phyloP scores from a whole-genome alignment of 2,329 filamentous ascomycete species.

The Neofusicoccum kwambonambiense region DNA sequence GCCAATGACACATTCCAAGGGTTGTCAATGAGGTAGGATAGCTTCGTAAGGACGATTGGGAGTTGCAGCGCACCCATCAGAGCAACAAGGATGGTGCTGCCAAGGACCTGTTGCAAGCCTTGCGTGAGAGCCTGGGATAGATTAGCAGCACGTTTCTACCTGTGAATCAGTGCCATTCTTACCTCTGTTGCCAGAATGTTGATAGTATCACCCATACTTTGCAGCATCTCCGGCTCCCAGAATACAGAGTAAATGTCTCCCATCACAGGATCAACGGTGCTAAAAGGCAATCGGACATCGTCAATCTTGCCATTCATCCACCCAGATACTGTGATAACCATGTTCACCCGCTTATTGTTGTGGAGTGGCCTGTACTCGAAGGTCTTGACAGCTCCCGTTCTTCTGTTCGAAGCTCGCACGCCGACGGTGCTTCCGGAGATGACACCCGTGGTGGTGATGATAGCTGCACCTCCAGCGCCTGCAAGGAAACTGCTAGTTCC shows the following conservation, averaged over 20 bases:
- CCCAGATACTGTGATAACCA: slow-evolving; percentile 91
- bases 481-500: slow-evolving; percentile 88
- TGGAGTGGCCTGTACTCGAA: slow-evolving; percentile 96
- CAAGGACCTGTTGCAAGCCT: slow-evolving; percentile 91
- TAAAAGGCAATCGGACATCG: slow-evolving; percentile 92
- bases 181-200: slow-evolving; percentile 98
- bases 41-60: slow-evolving; percentile 88
- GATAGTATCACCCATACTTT: slow-evolving; percentile 96
- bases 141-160: slow-evolving; percentile 22
- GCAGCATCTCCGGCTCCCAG: slow-evolving; percentile 98
- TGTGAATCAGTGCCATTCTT: slow-evolving; percentile 35
- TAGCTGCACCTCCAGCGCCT: slow-evolving; percentile 85
- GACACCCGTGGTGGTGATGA: slow-evolving; percentile 88
- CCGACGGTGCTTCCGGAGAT: slow-evolving; percentile 86
- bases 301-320: slow-evolving; percentile 99
- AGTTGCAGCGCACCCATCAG: slow-evolving; percentile 91
- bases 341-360: slow-evolving; percentile 96
- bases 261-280: slow-evolving; percentile 96
- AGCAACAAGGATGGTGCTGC: slow-evolving; percentile 80
- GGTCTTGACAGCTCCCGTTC: slow-evolving; percentile 89
- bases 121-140: slow-evolving; percentile 76
- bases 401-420: slow-evolving; percentile 76
- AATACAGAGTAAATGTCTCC: slow-evolving; percentile 95
- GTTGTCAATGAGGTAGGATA: slow-evolving; percentile 96
- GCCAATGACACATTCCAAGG: slow-evolving; percentile 97